Evolutionary conservation across 2,329 filamentous ascomycete species (phyloP), one percentile per base, ranked within the genome.

Genomic region (Penicillium paneum): DNA sequence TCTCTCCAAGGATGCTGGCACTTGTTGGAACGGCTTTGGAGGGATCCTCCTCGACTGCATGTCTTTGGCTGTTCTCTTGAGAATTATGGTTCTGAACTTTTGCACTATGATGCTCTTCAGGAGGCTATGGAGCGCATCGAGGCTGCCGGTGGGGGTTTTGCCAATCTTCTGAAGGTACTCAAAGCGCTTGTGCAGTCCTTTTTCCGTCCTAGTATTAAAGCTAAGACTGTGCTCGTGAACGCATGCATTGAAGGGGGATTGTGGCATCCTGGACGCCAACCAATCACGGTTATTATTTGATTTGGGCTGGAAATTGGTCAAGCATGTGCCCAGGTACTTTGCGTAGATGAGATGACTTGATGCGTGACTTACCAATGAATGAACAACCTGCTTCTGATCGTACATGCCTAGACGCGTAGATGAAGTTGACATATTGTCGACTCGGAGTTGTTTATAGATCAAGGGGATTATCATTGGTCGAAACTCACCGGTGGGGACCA

Each of bases 41-140:
- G 11, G 5, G 13, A 13, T 5, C 49, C 8, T n/a, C 48, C 48
- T 28, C 48, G 31, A 13, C 39, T 45, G 8, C 31, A 44, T 31
- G 31, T 51, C 15, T 45, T 51, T 8, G 49, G 49, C 6, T 34
- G 32, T 34, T 13, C 31, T 26, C n/a, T 10, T 19, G 49, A 51
- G 21, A 21, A 38, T 15, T 11, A 36, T 5, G 40, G 49, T 24
- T 29, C 13, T 4, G 24, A 51, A 10, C 11, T 21, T 19, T 13
- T 51, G 40, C 32, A 38, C 13, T 51, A 44, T 29, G 49, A 51
- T 26, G n/a, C 26, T 24, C 40, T 45, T 12, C 49, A 51, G 13
- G 13, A 11, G 6, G 40, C 31, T 2, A 19, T 45, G 12, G 49
- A 44, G 19, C 11, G 12, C 8, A 51, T 44, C 13, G 41, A 44